These are phyloP conservation scores for Mycena albidolilacea DNA, from an alignment of 768 basidiomycete species.

Conservation along the genomic window DNA sequence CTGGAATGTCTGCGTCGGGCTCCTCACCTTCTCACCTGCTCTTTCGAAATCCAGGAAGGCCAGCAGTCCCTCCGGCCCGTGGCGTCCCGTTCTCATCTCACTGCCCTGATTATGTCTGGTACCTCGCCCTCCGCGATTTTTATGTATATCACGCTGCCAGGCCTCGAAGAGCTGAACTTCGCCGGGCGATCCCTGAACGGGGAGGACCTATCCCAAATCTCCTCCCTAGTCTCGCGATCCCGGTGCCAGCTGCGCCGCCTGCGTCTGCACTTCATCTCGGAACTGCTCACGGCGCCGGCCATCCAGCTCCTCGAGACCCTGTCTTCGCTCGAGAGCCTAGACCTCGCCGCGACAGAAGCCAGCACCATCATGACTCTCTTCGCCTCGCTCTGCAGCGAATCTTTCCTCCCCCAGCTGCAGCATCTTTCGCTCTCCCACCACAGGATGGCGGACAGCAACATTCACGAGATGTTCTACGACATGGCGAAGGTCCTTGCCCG, in stretches of 20 bases:
- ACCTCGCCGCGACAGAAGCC: conserved; percentile 23
- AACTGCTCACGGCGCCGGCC: neutral
- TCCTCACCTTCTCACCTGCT: neutral
- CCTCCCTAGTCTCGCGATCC: conserved; percentile 2
- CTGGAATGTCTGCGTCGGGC: conserved; percentile 4
- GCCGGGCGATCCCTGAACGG: conserved; percentile 2
- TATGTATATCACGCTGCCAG: neutral
- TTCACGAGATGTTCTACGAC: conserved; percentile 7
- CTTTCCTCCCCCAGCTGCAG: conserved; percentile 16
- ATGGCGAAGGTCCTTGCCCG: neutral
- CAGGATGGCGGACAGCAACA: conserved; percentile 5
- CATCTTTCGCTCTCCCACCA: conserved; percentile 17
- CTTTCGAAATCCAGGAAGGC: conserved; percentile 4
- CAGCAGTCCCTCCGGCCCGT: neutral
- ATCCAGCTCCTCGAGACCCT: conserved; percentile 20
- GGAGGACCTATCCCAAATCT: neutral
- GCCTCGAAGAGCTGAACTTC: conserved; percentile 16
- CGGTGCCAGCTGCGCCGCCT: conserved; percentile 19
- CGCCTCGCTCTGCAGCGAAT: neutral
- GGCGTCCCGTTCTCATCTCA: neutral
- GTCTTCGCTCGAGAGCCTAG: conserved; percentile 7
- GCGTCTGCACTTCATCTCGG: conserved; percentile 19
- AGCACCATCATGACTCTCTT: conserved; percentile 4
- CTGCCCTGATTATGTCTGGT: conserved; percentile 1
- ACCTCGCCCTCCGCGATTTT: neutral